Percentiles rank a stretch among this genome's conserved stretches.
phyloP scores from a whole-genome alignment of 169 alveolate species.

The Plasmodium malariae region DNA sequence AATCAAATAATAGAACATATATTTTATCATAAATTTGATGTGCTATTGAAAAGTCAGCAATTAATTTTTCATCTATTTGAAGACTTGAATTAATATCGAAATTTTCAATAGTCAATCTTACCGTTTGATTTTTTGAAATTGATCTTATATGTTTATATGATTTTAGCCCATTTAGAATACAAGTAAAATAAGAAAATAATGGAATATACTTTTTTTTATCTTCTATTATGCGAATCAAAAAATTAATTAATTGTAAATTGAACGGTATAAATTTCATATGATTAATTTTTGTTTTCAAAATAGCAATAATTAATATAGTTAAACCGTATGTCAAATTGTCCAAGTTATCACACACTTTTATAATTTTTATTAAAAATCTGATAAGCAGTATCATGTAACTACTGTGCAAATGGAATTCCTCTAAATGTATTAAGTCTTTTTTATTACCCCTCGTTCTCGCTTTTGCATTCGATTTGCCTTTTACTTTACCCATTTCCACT shows the following conservation, averaged over 20 bases:
- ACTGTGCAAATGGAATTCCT: slow-evolving; percentile 33
- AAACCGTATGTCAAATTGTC: slow-evolving; percentile 36
- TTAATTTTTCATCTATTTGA: slow-evolving; percentile 52
- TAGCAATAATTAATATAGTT: slow-evolving; percentile 51
- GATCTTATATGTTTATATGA: slow-evolving; percentile 33
- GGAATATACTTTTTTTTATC: slow-evolving; percentile 70
- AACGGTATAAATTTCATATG: slow-evolving; percentile 62
- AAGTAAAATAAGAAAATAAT: slow-evolving; percentile 41
- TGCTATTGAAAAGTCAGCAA: slow-evolving; percentile 39
- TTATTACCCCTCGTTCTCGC: background rate
- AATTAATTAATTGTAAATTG: slow-evolving; percentile 39
- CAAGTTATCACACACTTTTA: slow-evolving; percentile 36
- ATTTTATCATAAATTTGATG: slow-evolving; percentile 68
- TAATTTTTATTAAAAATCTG: slow-evolving; percentile 14
- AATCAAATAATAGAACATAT: slow-evolving; percentile 50
- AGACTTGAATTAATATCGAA: slow-evolving; percentile 38
- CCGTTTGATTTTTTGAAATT: slow-evolving; percentile 28
- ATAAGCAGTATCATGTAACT: slow-evolving; percentile 36
- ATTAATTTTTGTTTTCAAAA: slow-evolving; percentile 58
- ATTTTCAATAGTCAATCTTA: slow-evolving; percentile 39
- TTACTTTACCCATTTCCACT: background rate
- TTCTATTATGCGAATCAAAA: slow-evolving; percentile 64
- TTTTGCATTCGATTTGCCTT: background rate
- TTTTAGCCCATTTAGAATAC: slow-evolving; percentile 50
- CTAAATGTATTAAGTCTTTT: background rate